These are phyloP conservation scores for Aciculosporium take DNA, from an alignment of 2,329 filamentous ascomycete genomes.

Conservation along the genomic window DNA sequence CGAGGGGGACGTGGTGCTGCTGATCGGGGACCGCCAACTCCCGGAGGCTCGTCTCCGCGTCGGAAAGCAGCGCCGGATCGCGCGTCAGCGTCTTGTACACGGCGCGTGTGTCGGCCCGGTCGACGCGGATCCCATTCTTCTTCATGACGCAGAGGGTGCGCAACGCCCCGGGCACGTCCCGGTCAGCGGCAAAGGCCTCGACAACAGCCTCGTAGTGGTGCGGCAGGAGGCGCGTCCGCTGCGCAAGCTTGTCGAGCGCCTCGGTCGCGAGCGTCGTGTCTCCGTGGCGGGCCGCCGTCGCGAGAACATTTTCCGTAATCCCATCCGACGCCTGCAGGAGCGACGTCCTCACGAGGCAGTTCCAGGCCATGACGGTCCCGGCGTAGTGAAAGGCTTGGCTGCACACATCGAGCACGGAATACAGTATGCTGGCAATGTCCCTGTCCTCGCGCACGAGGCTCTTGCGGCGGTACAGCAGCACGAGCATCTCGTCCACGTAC, in stretches of 20 bases:
- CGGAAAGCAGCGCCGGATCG: conserved; percentile 28
- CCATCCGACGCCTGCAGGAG: conserved; percentile 38
- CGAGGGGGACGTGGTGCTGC: conserved; percentile 23
- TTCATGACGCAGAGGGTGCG: conserved; percentile 61
- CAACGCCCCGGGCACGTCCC: conserved; percentile 52
- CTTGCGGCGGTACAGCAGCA: conserved; percentile 46
- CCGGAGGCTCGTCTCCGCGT: conserved; percentile 43
- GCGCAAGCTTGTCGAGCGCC: conserved; percentile 40
- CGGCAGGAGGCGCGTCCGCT: conserved; percentile 34
- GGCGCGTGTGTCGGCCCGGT: conserved; percentile 47
- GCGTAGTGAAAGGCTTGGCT: conserved; percentile 48
- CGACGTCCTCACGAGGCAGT: conserved; percentile 37
- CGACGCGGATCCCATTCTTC: conserved; percentile 31
- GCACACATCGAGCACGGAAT: conserved; percentile 62
- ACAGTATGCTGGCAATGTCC: conserved; percentile 43
- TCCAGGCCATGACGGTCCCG: conserved; percentile 59
- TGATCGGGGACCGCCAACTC: conserved; percentile 26
- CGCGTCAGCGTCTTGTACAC: conserved; percentile 43
- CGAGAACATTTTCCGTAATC: conserved; percentile 53
- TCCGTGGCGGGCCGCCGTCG: conserved; percentile 52
- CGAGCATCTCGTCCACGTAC: conserved; percentile 65
- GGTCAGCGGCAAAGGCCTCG: conserved; percentile 47
- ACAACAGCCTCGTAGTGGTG: conserved; percentile 72
- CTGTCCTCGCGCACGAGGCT: conserved; percentile 20
- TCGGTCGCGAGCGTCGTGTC: conserved; percentile 56